phyloP scores from a whole-genome alignment of 768 basidiomycete species.

The Agrocybe chaxingu region DNA sequence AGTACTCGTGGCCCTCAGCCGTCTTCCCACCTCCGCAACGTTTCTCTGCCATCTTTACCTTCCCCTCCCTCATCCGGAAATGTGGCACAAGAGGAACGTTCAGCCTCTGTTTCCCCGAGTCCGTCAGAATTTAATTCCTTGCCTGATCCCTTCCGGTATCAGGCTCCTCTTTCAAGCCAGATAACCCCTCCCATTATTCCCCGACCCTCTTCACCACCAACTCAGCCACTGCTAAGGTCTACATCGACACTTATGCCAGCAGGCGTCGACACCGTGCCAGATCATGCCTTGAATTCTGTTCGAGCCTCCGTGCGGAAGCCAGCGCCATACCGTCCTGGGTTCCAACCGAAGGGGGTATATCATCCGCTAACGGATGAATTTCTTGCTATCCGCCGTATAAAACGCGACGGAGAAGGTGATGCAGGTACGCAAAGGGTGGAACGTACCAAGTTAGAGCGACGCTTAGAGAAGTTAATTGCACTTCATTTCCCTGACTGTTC shows the following conservation, averaged over 20 bases:
- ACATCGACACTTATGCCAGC: neutral
- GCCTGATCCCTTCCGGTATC: neutral
- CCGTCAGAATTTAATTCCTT: neutral
- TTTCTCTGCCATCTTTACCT: constrained; percentile 22
- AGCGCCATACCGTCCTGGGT: constrained; percentile 84
- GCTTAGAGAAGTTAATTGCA: constrained; percentile 83
- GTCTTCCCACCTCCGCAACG: constrained; percentile 18
- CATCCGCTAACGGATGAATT: constrained; percentile 83
- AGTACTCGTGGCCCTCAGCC: constrained; percentile 12
- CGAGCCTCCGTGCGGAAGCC: constrained; percentile 13
- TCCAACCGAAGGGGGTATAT: constrained; percentile 88
- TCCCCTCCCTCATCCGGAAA: constrained; percentile 7
- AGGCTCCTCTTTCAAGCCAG: neutral
- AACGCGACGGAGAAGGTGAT: constrained; percentile 35
- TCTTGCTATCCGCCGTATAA: constrained; percentile 38
- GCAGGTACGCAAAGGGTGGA: constrained; percentile 59
- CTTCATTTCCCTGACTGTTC: constrained; percentile 57
- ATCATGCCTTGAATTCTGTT: constrained; percentile 8
- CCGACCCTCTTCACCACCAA: neutral
- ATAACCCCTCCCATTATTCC: neutral
- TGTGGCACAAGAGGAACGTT: constrained; percentile 1
- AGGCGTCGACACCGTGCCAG: no score
- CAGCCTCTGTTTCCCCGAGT: neutral
- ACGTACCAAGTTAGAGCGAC: constrained; percentile 77
- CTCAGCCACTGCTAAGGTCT: neutral